Evolutionary conservation across 148 eudicot genomes (phyloP).

Genomic region (Rhododendron ovatum): DNA sequence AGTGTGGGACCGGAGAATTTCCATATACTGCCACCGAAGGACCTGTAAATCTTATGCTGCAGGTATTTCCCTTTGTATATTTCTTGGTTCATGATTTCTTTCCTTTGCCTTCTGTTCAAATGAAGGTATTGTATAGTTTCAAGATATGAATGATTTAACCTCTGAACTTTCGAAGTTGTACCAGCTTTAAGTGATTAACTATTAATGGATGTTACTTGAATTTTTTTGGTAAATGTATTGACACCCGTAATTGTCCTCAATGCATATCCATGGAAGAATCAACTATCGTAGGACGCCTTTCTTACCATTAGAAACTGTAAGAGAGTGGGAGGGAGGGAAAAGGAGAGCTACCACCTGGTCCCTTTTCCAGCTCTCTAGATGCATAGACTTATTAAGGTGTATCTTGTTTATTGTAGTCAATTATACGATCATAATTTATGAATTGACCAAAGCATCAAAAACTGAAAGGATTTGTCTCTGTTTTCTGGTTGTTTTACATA

Average conservation of each 20-base stretch:
- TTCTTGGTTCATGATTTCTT: background rate
- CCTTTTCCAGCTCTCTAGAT: background rate
- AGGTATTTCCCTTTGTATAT: conserved; percentile 30
- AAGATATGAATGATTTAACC: background rate
- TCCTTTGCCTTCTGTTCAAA: background rate
- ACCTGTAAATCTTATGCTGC: conserved; percentile 94
- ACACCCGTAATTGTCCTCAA: background rate
- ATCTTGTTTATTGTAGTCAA: background rate
- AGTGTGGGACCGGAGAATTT: conserved; percentile 93
- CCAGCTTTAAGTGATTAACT: background rate
- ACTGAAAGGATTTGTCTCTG: background rate
- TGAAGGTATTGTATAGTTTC: background rate
- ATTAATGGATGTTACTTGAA: background rate
- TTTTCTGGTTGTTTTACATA: background rate
- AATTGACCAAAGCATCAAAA: background rate
- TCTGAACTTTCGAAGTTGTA: background rate
- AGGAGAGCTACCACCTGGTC: background rate
- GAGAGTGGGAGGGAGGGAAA: background rate
- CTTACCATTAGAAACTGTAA: background rate
- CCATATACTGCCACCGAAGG: conserved; percentile 84
- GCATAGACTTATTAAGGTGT: background rate
- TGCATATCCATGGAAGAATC: background rate
- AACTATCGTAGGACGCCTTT: background rate
- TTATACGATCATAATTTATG: background rate
- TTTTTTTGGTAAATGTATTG: background rate